phyloP scores from a whole-genome alignment of 352 stramenopile species.

The Achlya hypogyna region DNA sequence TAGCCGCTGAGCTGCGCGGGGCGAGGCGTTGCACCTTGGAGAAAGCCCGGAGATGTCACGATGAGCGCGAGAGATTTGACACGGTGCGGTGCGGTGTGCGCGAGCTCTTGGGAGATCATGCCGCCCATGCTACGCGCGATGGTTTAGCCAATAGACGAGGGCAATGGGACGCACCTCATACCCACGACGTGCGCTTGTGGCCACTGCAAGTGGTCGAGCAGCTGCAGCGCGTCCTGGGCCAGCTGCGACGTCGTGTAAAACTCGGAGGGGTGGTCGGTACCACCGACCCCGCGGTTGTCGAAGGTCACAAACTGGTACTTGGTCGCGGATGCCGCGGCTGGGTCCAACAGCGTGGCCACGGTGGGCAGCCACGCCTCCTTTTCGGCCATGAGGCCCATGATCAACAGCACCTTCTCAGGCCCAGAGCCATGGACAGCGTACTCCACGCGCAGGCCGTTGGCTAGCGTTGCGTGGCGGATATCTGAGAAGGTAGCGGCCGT shows the following conservation, averaged over 20 bases:
- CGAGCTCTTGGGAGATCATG: conserved; percentile 62
- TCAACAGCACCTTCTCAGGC: conserved; percentile 19
- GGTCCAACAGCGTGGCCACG: conserved; percentile 20
- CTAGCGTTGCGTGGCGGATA: neutral
- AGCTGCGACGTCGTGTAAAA: conserved; percentile 48
- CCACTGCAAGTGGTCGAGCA: conserved; percentile 44
- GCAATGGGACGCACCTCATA: conserved; percentile 3
- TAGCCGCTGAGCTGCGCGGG: neutral
- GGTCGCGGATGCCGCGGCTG: conserved; percentile 7
- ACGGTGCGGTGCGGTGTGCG: conserved; percentile 31
- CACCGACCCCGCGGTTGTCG: conserved; percentile 46
- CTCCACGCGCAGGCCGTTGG: neutral
- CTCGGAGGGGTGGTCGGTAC: conserved; percentile 34
- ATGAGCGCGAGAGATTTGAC: conserved; percentile 50
- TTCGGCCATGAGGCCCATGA: conserved; percentile 23
- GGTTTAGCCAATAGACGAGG: neutral
- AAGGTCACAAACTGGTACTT: conserved; percentile 33
- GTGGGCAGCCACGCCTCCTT: conserved; percentile 23
- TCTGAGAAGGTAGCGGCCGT: too few relatives aligned
- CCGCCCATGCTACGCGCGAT: conserved; percentile 40
- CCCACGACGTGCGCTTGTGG: conserved; percentile 34
- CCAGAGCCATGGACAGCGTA: neutral
- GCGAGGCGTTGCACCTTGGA: neutral
- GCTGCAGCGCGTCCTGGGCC: conserved; percentile 40
- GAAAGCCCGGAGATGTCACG: conserved; percentile 40